A percentile compares a stretch with the other conserved stretches of the same genome.
These are phyloP conservation scores for Fraxinus sp. DNA, from an alignment of 305 asterid genomes.

Conservation along the genomic window DNA sequence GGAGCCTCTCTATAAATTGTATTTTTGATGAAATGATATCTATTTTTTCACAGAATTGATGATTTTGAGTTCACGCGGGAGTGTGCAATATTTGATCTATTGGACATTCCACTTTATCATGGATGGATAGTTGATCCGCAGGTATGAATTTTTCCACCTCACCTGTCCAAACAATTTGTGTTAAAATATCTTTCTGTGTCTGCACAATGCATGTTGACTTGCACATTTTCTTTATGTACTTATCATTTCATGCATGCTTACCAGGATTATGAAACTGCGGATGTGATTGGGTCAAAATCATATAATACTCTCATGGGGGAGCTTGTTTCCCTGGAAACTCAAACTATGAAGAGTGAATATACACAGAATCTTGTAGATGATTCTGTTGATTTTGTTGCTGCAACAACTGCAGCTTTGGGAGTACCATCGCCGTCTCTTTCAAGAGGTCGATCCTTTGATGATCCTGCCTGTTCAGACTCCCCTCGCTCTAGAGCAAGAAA, in stretches of 20 bases:
- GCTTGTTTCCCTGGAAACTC: conserved; percentile 79
- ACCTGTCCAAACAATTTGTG: conserved; percentile 9
- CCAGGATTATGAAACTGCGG: conserved; percentile 78
- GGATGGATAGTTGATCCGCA: conserved; percentile 99
- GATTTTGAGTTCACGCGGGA: conserved; percentile 96
- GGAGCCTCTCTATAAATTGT: conserved; percentile 11
- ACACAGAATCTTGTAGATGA: conserved; percentile 56
- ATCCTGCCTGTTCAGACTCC: conserved; percentile 43
- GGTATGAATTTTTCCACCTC: conserved; percentile 44
- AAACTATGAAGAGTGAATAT: conserved; percentile 40
- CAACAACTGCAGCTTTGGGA: conserved; percentile 93
- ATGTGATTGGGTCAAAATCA: conserved; percentile 84
- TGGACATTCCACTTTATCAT: conserved; percentile 95
- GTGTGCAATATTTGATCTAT: conserved; percentile 90
- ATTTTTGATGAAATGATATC: conserved; percentile 26
- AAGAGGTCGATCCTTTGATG: conserved; percentile 72
- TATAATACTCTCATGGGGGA: conserved; percentile 88
- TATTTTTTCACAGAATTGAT: conserved; percentile 58
- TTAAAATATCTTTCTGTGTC: neutral
- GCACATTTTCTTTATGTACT: conserved; percentile 11
- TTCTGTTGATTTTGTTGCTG: conserved; percentile 87
- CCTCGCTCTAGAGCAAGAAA: conserved; percentile 40
- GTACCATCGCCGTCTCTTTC: conserved; percentile 94
- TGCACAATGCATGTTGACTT: neutral
- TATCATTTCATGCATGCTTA: conserved; percentile 26